These are phyloP conservation scores for Rachicladosporium sp. DNA, from an alignment of 2,329 filamentous ascomycete genomes.

Conservation along the genomic window DNA sequence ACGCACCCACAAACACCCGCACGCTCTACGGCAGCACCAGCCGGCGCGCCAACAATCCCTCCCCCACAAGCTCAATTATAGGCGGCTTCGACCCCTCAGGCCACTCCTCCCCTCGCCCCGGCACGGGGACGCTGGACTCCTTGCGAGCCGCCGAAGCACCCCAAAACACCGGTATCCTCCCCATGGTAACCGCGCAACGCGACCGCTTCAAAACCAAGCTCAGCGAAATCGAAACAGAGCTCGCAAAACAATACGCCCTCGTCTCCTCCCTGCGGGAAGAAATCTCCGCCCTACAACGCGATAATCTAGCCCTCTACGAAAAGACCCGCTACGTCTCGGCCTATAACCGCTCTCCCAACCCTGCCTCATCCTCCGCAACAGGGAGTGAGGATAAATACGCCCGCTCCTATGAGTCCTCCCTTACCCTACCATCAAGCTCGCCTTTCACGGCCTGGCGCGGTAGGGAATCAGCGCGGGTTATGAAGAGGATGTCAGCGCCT, in stretches of 20 bases:
- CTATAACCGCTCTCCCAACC: constrained; percentile 55
- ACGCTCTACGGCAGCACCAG: constrained; percentile 38
- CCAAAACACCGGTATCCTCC: constrained; percentile 75
- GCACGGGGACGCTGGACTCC: constrained; percentile 36
- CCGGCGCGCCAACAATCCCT: constrained; percentile 59
- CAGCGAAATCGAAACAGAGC: constrained; percentile 74
- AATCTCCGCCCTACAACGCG: constrained; percentile 81
- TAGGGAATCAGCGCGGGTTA: constrained; percentile 80
- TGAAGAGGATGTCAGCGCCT: constrained; percentile 83
- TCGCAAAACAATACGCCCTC: constrained; percentile 70
- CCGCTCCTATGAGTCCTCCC: constrained; percentile 64
- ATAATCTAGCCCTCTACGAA: constrained; percentile 92
- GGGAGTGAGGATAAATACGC: constrained; percentile 43
- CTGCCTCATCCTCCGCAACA: constrained; percentile 43
- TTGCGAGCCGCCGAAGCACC: constrained; percentile 56
- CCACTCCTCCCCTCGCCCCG: constrained; percentile 27
- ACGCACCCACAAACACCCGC: constrained; percentile 40
- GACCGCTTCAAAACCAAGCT: constrained; percentile 98
- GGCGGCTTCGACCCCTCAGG: constrained; percentile 73
- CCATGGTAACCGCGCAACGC: constrained; percentile 95
- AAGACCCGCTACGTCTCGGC: constrained; percentile 94
- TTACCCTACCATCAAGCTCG: constrained; percentile 57
- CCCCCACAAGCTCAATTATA: constrained; percentile 94
- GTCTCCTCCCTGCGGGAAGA: constrained; percentile 83
- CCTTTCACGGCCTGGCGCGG: constrained; percentile 92